phyloP scores from a whole-genome alignment of 768 basidiomycete genomes.

The Coprinellus aureogranulatus region DNA sequence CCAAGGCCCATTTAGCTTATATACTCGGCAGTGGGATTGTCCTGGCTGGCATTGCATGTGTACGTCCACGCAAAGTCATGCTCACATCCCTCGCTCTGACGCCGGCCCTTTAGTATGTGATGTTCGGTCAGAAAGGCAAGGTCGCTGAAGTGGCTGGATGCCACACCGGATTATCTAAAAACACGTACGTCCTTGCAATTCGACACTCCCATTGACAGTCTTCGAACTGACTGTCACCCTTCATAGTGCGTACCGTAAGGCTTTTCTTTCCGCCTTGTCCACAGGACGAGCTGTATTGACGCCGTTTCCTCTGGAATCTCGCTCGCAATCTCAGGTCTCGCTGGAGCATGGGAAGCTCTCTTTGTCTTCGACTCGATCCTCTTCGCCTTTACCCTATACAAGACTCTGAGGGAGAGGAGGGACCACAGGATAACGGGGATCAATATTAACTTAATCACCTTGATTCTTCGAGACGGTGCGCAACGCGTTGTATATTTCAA shows the following conservation, averaged over 20 bases:
- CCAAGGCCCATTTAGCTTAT: conserved; percentile 32
- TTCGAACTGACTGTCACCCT: neutral
- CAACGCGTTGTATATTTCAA: conserved; percentile 1
- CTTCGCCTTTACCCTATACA: conserved; percentile 46
- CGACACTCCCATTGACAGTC: neutral
- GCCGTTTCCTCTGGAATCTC: neutral
- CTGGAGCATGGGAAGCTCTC: conserved; percentile 49
- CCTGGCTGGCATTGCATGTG: conserved; percentile 31
- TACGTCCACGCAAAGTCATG: no score
- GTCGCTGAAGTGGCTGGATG: conserved; percentile 29
- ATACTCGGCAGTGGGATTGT: conserved; percentile 31
- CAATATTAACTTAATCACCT: conserved; percentile 34
- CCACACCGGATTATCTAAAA: conserved; percentile 28
- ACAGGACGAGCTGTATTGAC: neutral
- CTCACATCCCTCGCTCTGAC: neutral
- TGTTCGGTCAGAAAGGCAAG: conserved; percentile 37
- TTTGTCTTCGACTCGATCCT: conserved; percentile 48
- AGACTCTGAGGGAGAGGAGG: conserved; percentile 37
- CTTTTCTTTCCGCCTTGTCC: neutral
- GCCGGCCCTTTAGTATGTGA: conserved; percentile 35
- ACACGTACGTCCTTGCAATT: conserved; percentile 24
- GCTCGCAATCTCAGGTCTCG: conserved; percentile 32
- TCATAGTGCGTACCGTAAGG: conserved; percentile 18
- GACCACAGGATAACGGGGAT: conserved; percentile 23
- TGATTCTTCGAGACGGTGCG: conserved; percentile 52